A percentile compares a stretch with the other conserved stretches of the same genome.
These are phyloP conservation scores for Eutrema japonicum DNA, from an alignment of 345 rosid species.

Conservation along the genomic window DNA sequence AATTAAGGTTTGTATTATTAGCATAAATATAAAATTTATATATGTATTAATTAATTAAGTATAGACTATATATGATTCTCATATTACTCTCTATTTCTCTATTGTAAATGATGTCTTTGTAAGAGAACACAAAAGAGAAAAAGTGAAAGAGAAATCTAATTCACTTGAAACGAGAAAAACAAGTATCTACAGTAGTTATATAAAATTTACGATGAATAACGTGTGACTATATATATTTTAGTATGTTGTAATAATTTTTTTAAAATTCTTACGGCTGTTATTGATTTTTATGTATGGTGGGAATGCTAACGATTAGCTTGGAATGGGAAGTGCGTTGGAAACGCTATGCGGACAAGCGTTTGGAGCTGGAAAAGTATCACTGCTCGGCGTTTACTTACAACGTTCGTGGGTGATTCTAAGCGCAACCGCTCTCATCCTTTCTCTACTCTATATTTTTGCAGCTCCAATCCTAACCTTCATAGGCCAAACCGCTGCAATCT, in stretches of 20 bases:
- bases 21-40: not conserved
- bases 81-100: too few species aligned
- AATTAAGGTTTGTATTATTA: not conserved
- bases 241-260: not conserved
- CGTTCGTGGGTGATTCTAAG: constrained; percentile 88
- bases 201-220: not conserved
- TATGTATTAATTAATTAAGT: not conserved
- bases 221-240: not conserved
- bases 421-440: constrained; percentile 56
- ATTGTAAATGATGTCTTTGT: too few species aligned
- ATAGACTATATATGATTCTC: not conserved
- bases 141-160: too few species aligned
- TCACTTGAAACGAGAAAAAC: too few species aligned
- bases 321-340: constrained; percentile 98
- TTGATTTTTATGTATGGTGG: not conserved
- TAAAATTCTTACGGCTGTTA: not conserved
- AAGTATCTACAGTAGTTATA: not conserved
- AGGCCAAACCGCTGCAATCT: constrained; percentile 71
- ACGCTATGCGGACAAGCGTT: constrained; percentile 92
- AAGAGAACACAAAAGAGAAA: too few species aligned
- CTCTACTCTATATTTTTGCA: constrained; percentile 67
- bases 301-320: constrained; percentile 55
- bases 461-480: constrained; percentile 55
- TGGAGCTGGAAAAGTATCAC: constrained; percentile 79
- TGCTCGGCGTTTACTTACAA: constrained; percentile 90